phyloP scores from a whole-genome alignment of 257 asterid genomes.

The Mentha longifolia region DNA sequence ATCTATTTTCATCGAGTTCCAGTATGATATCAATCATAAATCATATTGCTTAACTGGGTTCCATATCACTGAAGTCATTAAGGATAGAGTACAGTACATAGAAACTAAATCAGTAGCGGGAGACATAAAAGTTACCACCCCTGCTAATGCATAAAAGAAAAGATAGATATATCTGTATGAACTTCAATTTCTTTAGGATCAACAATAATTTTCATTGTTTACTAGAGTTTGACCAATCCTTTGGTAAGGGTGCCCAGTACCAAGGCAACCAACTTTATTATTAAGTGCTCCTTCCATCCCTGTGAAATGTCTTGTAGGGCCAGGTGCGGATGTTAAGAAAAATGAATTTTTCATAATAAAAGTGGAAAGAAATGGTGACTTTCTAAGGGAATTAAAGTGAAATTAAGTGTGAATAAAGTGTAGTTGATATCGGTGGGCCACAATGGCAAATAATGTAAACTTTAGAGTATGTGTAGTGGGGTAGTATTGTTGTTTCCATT shows the following conservation, averaged over 20 bases:
- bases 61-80: neutral
- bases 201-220: neutral
- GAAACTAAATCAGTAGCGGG: too few relatives aligned
- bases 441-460: too few relatives aligned
- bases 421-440: too few relatives aligned
- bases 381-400: too few relatives aligned
- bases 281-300: neutral
- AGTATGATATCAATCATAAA: neutral
- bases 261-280: neutral
- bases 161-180: neutral
- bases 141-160: neutral
- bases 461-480: too few relatives aligned
- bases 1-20: neutral
- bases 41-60: slow-evolving; percentile 3
- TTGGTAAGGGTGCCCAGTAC: neutral
- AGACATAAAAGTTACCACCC: neutral
- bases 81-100: neutral
- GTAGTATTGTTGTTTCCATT: too few relatives aligned
- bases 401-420: too few relatives aligned
- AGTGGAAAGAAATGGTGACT: too few relatives aligned
- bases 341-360: too few relatives aligned
- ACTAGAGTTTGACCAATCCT: neutral
- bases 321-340: too few relatives aligned
- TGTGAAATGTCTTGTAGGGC: neutral
- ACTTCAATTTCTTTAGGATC: neutral